Percentiles rank a stretch among this genome's conserved stretches.
phyloP scores from a whole-genome alignment of 768 basidiomycete genomes.

The Termitomyces sp. region DNA sequence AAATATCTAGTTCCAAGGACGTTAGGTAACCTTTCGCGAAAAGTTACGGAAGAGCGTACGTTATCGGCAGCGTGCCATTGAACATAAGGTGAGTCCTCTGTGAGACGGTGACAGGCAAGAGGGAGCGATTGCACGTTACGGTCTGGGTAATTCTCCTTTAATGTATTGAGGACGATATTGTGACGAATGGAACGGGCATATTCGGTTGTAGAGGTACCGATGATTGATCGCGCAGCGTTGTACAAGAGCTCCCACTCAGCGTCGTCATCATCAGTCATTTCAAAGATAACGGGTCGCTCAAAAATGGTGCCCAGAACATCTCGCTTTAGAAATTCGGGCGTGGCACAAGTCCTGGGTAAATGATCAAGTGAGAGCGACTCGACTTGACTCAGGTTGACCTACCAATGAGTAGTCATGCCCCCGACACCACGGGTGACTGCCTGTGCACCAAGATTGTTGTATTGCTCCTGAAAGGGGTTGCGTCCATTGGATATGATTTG shows the following conservation, averaged over 20 bases:
- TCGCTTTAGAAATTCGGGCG: not conserved
- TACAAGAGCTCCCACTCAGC: not conserved
- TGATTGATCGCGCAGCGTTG: not conserved
- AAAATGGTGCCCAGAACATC: not conserved
- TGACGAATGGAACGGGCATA: not conserved
- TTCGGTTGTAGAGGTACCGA: not conserved
- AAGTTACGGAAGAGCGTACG: not conserved
- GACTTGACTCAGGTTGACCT: not conserved
- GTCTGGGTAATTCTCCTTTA: not conserved
- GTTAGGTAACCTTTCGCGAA: not conserved
- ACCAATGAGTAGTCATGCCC: conserved; percentile 11
- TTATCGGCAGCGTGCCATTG: conserved; percentile 1
- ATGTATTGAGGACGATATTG: not conserved
- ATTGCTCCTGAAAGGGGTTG: not conserved
- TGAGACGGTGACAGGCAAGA: not conserved
- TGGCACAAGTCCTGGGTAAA: not conserved
- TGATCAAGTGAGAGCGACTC: not conserved
- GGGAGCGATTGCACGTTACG: not conserved
- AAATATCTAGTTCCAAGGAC: not conserved
- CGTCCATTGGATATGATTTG: not conserved
- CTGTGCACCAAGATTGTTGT: conserved; percentile 6
- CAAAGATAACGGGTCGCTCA: not conserved
- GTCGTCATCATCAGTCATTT: not conserved
- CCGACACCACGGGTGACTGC: conserved; percentile 8
- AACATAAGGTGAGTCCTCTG: not conserved